Evolutionary conservation across 2,329 filamentous ascomycete genomes (phyloP).

Genomic region (Orbilia oligospora): DNA sequence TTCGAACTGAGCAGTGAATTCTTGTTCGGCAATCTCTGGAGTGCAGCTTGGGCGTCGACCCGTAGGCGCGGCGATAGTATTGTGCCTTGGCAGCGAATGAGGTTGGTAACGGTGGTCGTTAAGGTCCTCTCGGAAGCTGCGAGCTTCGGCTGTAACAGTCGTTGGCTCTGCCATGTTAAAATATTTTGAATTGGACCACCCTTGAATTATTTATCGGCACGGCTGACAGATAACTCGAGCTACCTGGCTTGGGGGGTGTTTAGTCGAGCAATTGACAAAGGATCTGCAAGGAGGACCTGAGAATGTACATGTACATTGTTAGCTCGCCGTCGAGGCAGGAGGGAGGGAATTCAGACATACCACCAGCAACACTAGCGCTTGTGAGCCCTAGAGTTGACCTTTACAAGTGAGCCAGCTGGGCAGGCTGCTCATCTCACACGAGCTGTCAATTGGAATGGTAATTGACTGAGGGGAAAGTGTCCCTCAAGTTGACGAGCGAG

Average conservation of each 20-base stretch:
- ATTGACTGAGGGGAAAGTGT: slow-evolving; percentile 42
- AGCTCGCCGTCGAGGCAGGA: neutral
- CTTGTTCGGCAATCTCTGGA: slow-evolving; percentile 51
- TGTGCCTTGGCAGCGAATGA: slow-evolving; percentile 64
- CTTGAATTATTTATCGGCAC: slow-evolving; percentile 8
- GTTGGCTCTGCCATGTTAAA: slow-evolving; percentile 48
- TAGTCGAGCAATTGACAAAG: slow-evolving; percentile 28
- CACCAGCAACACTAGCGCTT: slow-evolving; percentile 22
- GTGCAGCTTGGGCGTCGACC: slow-evolving; percentile 54
- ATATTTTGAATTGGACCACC: slow-evolving; percentile 13
- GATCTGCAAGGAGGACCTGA: slow-evolving; percentile 19
- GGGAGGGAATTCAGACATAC: slow-evolving; percentile 23
- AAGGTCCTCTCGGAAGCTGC: slow-evolving; percentile 60
- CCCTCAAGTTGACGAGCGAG: slow-evolving; percentile 42
- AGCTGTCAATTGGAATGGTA: slow-evolving; percentile 56
- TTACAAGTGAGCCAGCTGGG: slow-evolving; percentile 58
- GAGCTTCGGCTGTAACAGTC: slow-evolving; percentile 27
- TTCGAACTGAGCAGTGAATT: slow-evolving; percentile 58
- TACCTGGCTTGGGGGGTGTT: slow-evolving; percentile 8
- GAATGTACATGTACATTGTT: slow-evolving; percentile 15
- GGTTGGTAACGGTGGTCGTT: slow-evolving; percentile 64
- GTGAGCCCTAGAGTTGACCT: slow-evolving; percentile 51
- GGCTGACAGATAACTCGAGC: slow-evolving; percentile 3
- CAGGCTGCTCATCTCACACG: slow-evolving; percentile 60
- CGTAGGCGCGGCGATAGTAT: slow-evolving; percentile 42